Conservation (phyloP, 148 eudicot genomes). For the Rhododendron griersonianum region DNA sequence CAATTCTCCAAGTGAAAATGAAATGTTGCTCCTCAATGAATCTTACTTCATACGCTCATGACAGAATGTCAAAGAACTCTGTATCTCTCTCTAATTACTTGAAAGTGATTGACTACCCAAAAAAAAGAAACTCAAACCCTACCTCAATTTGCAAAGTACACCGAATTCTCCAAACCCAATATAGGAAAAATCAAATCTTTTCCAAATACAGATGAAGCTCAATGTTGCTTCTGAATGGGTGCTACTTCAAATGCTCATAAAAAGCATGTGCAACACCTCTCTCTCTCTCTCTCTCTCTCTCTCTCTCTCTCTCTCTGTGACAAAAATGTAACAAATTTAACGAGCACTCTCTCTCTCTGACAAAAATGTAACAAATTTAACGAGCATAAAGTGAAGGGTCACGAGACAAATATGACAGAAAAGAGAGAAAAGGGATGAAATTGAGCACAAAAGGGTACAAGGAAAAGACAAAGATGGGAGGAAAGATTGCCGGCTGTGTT, state of each 20-base stretch:
- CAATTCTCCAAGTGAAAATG: conserved; percentile 3
- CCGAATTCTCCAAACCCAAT: not conserved
- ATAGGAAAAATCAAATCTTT: not conserved
- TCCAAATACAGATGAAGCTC: not conserved
- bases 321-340: not conserved
- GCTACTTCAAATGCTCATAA: not conserved
- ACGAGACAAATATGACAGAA: conserved; percentile 8
- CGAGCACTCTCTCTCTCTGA: not conserved
- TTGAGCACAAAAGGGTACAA: conserved; percentile 6
- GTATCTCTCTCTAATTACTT: not conserved
- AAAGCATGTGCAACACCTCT: not conserved
- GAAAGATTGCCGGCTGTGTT: not conserved
- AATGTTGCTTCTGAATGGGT: not conserved
- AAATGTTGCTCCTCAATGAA: not conserved
- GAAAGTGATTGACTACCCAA: not conserved
- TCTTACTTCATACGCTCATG: not conserved
- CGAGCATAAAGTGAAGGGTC: not conserved
- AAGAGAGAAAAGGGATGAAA: conserved; percentile 3
- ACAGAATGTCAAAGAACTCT: not conserved
- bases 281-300: conserved; percentile 8
- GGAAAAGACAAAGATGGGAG: not conserved
- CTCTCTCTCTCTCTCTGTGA: conserved; percentile 8
- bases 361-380: not conserved
- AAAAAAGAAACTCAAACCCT: conserved; percentile 3
- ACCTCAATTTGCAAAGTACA: not conserved